Conservation (phyloP, 2,329 filamentous ascomycete genomes). For the Apiospora koreana region DNA sequence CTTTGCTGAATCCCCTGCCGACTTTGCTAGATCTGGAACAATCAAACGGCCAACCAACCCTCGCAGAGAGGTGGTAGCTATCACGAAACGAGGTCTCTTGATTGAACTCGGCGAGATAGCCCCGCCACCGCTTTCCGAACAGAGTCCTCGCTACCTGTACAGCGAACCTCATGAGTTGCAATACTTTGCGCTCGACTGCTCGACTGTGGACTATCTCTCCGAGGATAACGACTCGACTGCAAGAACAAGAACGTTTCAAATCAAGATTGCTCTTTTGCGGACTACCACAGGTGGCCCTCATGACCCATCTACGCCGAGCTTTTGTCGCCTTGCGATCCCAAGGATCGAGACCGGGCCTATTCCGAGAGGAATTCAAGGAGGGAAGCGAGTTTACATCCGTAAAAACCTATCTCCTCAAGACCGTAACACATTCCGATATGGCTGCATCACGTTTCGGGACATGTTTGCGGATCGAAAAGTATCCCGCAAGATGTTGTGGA, state of each 20-base stretch:
- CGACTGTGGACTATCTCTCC: not conserved
- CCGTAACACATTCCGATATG: not conserved
- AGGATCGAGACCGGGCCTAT: not conserved
- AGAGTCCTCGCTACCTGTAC: not conserved
- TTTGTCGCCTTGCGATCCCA: not conserved
- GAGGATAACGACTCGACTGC: too few relatives aligned
- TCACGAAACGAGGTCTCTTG: not conserved
- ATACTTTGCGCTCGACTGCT: not conserved
- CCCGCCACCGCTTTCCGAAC: too few relatives aligned
- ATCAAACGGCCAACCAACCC: not conserved
- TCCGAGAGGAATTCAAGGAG: not conserved
- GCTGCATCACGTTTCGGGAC: not conserved
- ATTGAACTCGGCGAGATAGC: not conserved
- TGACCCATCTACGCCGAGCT: not conserved
- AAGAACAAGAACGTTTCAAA: not conserved
- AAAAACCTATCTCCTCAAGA: not conserved
- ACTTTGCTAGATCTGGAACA: not conserved
- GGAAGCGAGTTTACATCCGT: not conserved
- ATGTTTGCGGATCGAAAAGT: not conserved
- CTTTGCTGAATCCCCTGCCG: not conserved
- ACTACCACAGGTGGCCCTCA: not conserved
- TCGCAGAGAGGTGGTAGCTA: accelerated
- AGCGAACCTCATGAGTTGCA: not conserved
- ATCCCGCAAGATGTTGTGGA: too few relatives aligned
- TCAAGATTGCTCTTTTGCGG: not conserved